Base-by-base conservation (phyloP, 2,329 filamentous ascomycete species). In the Ophiostoma populinum region DNA sequence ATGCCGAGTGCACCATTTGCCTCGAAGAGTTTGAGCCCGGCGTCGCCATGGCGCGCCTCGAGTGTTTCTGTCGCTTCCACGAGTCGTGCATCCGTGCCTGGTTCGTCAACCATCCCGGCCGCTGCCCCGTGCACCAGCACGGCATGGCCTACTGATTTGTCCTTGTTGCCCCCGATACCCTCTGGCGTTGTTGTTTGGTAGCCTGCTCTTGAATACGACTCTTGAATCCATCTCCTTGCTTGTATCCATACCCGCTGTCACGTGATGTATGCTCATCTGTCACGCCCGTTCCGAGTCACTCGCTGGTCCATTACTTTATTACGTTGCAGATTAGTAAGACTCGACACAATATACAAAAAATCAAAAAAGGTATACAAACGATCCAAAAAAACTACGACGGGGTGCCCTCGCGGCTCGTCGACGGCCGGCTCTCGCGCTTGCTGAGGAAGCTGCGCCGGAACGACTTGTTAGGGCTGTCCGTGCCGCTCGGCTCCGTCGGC, bases 21-120 rank as follows among this genome's bases (percentile, higher is more conserved):
- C 56, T 78, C 3, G 73, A 77, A 45, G 72, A 77, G 48, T 75
- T 75, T 41, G 63, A 69, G 39, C 68, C 66, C 0, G 71, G 71
- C 2, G 62, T 67, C 19, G 53, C 61, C 18, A 76, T 78, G 72
- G 72, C 67, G n/a, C 58, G 73, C 28, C 52, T 78, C 32, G 73
- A 77, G 52, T 78, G 73, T 45, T 59, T 78, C 18, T 78, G 73
- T 48, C 62, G 70, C 13, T 78, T 77, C 46, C 73, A 78, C 47
- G 53, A 61, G 29, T 51, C 55, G 15, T 78, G 73, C 48, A 76
- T 77, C 42, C 57, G 59, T 24, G 62, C 63, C 7, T 78, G 73
- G 73, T 77, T 73, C 47, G 58, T 65, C 38, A 61, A 62, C 34
- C 68, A 73, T 40, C 71, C 70, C 2, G 72, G 72, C 3, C 57